Evolutionary conservation across 345 rosid genomes (phyloP).

Genomic region (Bretschneidera sinensis): DNA sequence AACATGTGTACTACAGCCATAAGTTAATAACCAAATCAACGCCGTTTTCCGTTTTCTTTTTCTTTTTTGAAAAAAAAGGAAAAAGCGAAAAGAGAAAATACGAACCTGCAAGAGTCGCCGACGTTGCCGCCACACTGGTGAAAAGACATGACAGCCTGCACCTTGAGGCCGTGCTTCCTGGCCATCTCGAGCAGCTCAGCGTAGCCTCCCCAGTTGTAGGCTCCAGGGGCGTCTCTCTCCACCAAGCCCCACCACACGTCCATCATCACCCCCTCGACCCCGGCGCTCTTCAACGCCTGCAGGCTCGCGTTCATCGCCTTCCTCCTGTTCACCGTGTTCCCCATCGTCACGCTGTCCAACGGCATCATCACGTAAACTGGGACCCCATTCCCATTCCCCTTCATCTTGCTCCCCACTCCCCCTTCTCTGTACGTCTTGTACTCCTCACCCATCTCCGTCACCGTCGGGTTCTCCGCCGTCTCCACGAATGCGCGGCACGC

Average conservation of each 20-base stretch:
- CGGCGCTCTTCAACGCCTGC: slow-evolving; percentile 92
- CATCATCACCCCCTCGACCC: slow-evolving; percentile 93
- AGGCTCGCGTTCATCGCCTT: slow-evolving; percentile 96
- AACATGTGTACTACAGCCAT: too few relatives aligned
- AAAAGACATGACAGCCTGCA: slow-evolving; percentile 97
- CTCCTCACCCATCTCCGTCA: slow-evolving; percentile 21
- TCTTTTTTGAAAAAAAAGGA: too few relatives aligned
- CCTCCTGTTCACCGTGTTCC: slow-evolving; percentile 68
- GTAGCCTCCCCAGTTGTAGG: slow-evolving; percentile 95
- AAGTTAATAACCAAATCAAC: too few relatives aligned
- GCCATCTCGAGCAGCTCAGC: slow-evolving; percentile 89
- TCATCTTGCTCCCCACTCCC: slow-evolving; percentile 22
- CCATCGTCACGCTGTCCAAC: slow-evolving; percentile 82
- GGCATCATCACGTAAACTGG: slow-evolving; percentile 99
- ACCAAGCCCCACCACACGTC: slow-evolving; percentile 99
- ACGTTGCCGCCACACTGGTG: slow-evolving; percentile 99
- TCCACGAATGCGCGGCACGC: slow-evolving; percentile 58
- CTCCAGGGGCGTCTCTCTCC: slow-evolving; percentile 78
- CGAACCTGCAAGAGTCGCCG: slow-evolving; percentile 89
- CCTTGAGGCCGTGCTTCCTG: slow-evolving; percentile 78
- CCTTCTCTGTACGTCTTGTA: slow-evolving; percentile 31
- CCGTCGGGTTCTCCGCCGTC: slow-evolving; percentile 13
- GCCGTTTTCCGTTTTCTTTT: too few relatives aligned
- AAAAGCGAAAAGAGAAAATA: not conserved
- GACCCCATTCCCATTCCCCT: slow-evolving; percentile 46